These are phyloP conservation scores for Tylopilus plumbeoviolaceoides DNA, from an alignment of 768 basidiomycete genomes.

Conservation along the genomic window DNA sequence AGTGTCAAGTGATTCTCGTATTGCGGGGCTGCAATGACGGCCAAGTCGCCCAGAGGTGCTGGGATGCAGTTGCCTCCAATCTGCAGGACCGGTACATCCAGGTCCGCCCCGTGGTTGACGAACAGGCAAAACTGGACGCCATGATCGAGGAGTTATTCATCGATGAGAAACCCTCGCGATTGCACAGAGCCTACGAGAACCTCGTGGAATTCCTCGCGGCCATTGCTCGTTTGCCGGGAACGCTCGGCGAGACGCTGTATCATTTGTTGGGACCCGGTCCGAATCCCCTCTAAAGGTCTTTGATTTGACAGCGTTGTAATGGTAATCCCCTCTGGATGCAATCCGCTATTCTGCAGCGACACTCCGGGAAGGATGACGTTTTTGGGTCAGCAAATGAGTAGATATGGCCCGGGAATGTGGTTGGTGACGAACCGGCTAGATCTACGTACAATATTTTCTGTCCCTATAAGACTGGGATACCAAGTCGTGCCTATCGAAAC, in stretches of 20 bases:
- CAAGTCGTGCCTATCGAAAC: too few relatives aligned
- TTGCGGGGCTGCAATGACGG: too few relatives aligned
- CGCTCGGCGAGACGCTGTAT: background rate
- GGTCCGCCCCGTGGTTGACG: background rate
- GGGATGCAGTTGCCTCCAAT: too few relatives aligned
- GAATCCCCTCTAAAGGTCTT: background rate
- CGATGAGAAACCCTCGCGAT: background rate
- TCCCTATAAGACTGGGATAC: too few relatives aligned
- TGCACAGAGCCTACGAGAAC: background rate
- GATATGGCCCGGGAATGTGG: too few relatives aligned
- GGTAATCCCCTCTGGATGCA: background rate
- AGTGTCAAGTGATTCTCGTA: too few relatives aligned
- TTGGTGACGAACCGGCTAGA: too few relatives aligned
- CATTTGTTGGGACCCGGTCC: background rate
- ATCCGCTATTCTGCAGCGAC: background rate
- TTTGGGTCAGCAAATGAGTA: too few relatives aligned
- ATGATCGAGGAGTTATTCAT: background rate
- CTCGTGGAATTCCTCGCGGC: background rate
- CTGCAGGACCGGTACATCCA: too few relatives aligned
- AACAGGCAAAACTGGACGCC: background rate
- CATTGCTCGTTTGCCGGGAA: background rate
- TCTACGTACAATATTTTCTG: too few relatives aligned
- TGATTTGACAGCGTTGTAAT: background rate
- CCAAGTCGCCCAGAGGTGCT: too few relatives aligned
- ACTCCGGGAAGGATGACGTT: too few relatives aligned